A percentile compares a stretch with the other conserved stretches of the same genome.
Conservation (phyloP, 2,329 filamentous ascomycete species). For the Microcera coccophila region DNA sequence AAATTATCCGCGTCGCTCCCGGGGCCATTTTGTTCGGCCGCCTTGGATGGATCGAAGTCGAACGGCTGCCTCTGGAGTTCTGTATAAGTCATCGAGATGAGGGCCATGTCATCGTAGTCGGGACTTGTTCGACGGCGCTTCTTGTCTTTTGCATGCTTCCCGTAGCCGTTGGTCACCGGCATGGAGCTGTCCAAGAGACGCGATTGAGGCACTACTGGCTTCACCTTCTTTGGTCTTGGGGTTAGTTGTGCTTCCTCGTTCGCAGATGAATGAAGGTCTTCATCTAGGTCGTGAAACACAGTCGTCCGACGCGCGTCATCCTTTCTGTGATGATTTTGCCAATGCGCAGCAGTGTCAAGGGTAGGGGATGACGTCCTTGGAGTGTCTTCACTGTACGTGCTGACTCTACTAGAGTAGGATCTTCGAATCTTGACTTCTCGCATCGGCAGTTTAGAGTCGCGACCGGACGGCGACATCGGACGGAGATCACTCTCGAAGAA, state of each 20-base stretch:
- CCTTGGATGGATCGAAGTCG: conserved; percentile 53
- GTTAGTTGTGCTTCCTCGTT: conserved; percentile 20
- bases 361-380: conserved; percentile 26
- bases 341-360: conserved; percentile 15
- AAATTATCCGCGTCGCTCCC: conserved; percentile 40
- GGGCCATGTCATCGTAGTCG: conserved; percentile 55
- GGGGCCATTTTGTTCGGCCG: conserved; percentile 35
- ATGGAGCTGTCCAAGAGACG: conserved; percentile 22
- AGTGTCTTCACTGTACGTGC: conserved; percentile 17
- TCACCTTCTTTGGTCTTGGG: conserved; percentile 22
- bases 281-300: conserved; percentile 20
- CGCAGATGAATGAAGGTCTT: conserved; percentile 21
- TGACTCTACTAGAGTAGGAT: conserved; percentile 21
- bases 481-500: conserved; percentile 15
- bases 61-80: conserved; percentile 51
- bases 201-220: conserved; percentile 13
- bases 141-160: conserved; percentile 22
- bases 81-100: conserved; percentile 52
- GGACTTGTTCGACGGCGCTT: conserved; percentile 44
- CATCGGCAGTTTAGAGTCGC: conserved; percentile 36
- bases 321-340: conserved; percentile 16
- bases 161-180: conserved; percentile 14
- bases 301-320: conserved; percentile 16
- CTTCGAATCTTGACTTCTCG: conserved; percentile 34
- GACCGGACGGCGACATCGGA: conserved; percentile 23